Conservation (phyloP, 345 rosid species). For the Rhodamnia argentea region DNA sequence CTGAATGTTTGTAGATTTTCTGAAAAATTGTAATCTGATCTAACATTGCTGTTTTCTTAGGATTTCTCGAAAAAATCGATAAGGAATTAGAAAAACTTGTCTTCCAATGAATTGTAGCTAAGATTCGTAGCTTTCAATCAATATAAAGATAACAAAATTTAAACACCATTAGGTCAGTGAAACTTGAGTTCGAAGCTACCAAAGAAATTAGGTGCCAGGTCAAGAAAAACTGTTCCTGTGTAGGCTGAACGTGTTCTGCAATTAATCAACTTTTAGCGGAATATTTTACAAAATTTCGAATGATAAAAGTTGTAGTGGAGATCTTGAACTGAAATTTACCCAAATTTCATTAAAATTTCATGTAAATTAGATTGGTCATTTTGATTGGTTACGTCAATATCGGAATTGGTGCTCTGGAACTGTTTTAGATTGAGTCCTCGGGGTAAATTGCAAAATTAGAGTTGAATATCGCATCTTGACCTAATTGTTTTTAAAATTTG, state of each 20-base stretch:
- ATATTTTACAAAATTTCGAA: not conserved
- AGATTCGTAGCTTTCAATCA: not conserved
- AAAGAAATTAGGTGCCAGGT: too few species aligned
- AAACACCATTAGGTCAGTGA: not conserved
- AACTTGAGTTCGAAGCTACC: too few species aligned
- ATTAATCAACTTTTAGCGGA: not conserved
- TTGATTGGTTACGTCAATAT: not conserved
- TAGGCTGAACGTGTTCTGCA: not conserved
- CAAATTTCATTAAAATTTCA: too few species aligned
- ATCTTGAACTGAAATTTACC: not conserved
- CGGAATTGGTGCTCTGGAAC: not conserved
- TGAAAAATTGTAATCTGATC: not conserved
- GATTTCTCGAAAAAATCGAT: not conserved
- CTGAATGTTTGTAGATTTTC: too few species aligned
- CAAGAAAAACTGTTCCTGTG: too few species aligned
- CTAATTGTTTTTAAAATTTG: not conserved
- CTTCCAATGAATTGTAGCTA: not conserved
- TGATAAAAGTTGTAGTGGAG: not conserved
- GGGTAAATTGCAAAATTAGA: not conserved
- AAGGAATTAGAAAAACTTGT: not conserved
- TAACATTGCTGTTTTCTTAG: not conserved
- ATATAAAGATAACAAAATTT: not conserved
- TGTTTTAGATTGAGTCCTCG: not conserved
- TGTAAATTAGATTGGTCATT: not conserved
- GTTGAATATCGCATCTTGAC: not conserved